These are phyloP conservation scores for Pholiota conissans DNA, from an alignment of 768 basidiomycete genomes.

Conservation along the genomic window DNA sequence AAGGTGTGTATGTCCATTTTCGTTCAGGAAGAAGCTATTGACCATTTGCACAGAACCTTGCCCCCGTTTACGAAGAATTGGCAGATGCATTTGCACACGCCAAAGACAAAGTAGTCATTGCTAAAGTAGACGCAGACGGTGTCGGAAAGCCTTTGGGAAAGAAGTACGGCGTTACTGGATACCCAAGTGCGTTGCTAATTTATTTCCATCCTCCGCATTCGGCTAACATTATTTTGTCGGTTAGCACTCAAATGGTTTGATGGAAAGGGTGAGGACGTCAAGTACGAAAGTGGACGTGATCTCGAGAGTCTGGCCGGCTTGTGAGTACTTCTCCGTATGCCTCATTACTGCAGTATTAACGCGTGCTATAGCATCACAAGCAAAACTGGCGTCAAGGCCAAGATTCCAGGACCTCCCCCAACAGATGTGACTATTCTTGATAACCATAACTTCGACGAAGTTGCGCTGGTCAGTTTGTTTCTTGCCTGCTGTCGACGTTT, in stretches of 20 bases:
- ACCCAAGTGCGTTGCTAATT: slow-evolving; percentile 66
- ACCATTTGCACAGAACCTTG: slow-evolving; percentile 62
- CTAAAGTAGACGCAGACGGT: slow-evolving; percentile 93
- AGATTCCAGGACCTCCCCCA: slow-evolving; percentile 81
- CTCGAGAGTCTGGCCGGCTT: slow-evolving; percentile 74
- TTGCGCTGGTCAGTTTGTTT: slow-evolving; percentile 54
- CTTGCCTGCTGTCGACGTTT: neutral
- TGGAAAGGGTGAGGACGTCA: slow-evolving; percentile 60
- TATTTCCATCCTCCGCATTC: neutral
- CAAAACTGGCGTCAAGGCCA: slow-evolving; percentile 84
- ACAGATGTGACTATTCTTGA: slow-evolving; percentile 70
- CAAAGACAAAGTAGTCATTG: slow-evolving; percentile 83
- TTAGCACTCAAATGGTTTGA: slow-evolving; percentile 92
- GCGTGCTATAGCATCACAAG: slow-evolving; percentile 55
- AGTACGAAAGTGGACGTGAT: slow-evolving; percentile 80
- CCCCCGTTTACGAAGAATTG: slow-evolving; percentile 85
- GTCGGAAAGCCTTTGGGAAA: slow-evolving; percentile 74
- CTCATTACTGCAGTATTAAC: too few species aligned
- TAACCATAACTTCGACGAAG: slow-evolving; percentile 69
- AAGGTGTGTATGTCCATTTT: slow-evolving; percentile 51
- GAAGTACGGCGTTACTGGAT: slow-evolving; percentile 81
- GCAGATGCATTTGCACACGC: slow-evolving; percentile 81
- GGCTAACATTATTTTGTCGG: slow-evolving; percentile 7
- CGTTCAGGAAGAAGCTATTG: too few species aligned
- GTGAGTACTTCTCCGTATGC: too few species aligned